A percentile compares a stretch with the other conserved stretches of the same genome.
phyloP scores from a whole-genome alignment of 2,329 filamentous ascomycete species.

The Fusarium pseudocircinatum region DNA sequence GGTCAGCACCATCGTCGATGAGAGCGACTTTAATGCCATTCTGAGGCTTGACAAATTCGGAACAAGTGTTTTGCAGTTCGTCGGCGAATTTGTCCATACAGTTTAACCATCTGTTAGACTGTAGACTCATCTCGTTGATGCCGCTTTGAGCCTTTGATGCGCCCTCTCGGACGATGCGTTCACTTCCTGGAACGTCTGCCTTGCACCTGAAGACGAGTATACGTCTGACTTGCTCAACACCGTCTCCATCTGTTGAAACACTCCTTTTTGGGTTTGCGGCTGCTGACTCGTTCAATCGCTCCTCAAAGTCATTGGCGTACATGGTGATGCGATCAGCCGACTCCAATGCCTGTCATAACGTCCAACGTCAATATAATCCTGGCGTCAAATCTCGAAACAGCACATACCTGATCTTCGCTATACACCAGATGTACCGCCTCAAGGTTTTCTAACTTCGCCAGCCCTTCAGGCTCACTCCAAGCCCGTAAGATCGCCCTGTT shows the following conservation, averaged over 20 bases:
- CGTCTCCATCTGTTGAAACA: neutral
- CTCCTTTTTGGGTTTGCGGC: neutral
- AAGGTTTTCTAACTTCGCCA: neutral
- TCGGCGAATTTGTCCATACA: slow-evolving; percentile 1
- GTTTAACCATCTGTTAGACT: neutral
- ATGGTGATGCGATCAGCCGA: neutral
- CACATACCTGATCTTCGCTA: neutral
- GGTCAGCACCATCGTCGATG: neutral
- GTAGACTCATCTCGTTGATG: neutral
- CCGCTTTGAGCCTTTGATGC: neutral
- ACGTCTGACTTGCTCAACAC: neutral
- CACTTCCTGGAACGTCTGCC: neutral
- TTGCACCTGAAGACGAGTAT: neutral
- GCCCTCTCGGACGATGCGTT: neutral
- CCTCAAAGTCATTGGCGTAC: neutral
- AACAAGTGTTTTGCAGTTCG: neutral
- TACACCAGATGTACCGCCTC: neutral
- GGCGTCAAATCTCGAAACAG: fast-evolving
- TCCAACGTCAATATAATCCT: neutral
- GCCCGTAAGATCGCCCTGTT: slow-evolving; percentile 12
- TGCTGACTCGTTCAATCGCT: neutral
- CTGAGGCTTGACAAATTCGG: neutral
- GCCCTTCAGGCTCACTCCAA: slow-evolving; percentile 14
- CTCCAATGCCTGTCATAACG: neutral
- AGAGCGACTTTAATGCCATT: neutral